Base-by-base conservation (phyloP, 257 asterid species). In the Scutellaria minor region DNA sequence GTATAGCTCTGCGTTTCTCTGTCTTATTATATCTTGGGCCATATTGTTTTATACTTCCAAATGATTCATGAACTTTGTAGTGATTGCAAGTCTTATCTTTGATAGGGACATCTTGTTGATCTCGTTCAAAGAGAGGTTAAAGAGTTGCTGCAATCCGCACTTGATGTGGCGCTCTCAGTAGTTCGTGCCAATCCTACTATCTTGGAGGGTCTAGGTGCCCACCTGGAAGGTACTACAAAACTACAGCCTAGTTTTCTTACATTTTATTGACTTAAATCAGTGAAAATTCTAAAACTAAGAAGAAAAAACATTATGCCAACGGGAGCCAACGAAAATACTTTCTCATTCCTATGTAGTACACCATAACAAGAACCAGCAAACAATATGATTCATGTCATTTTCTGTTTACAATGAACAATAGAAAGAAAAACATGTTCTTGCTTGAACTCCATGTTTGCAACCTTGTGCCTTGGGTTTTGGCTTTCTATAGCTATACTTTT, bases 61-160 rank as follows among this genome's bases (percentile, higher is more conserved):
- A 44, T 66, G 14, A n/a, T 65, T 56, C 27, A 9, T 51, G 64
- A 41, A 66, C 68, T 69, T 35, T 63, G 7, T 62, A 71, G 53
- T 79, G 69, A 76, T 63, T 63, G 42, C 61, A 54, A 39, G 55
- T 71, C 61, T 63, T 39, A 60, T n/a, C 66, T 62, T 72, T 64
- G 75, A 75, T 81, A 95, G 99, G 99, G 99, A 15, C 96, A 85
- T 78, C 96, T 95, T 66, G 98, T 92, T 55, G 96, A 92, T 85
- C 96, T 95, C 18, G 98, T 95, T 27, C 99, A 95, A 84, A 74
- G 77, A 48, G 99, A 95, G 88, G 99, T 95, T 65, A 95, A 80
- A 77, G 74, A 78, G 4, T 70, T 95, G 81, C 84, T 95, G 72
- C 97, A 89, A 79, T 86, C 98, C n/a, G 98, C 99, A 59, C 97